Evolutionary conservation across 768 basidiomycete genomes (phyloP).

Genomic region (Leccinum subtestaceum): DNA sequence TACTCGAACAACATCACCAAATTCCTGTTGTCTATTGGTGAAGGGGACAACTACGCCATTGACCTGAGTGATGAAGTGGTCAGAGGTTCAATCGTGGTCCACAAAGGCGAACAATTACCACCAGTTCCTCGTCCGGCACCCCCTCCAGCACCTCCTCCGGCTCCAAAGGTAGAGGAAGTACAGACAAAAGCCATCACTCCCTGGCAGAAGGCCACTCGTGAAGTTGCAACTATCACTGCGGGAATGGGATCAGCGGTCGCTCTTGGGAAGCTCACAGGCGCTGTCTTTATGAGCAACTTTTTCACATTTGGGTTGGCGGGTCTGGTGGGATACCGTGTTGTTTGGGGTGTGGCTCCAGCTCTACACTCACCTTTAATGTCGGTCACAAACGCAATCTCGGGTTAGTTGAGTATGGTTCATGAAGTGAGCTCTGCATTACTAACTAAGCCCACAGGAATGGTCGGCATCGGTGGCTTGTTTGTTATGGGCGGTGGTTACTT

Average conservation of each 20-base stretch:
- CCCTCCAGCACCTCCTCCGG: conserved; percentile 54
- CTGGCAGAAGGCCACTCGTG: conserved; percentile 77
- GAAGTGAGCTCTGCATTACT: not conserved
- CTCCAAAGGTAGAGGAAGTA: conserved; percentile 45
- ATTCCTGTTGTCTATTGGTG: conserved; percentile 78
- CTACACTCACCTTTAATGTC: conserved; percentile 90
- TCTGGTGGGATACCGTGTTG: conserved; percentile 82
- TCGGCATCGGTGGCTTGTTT: conserved; percentile 82
- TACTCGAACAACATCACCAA: conserved; percentile 93
- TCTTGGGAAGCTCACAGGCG: conserved; percentile 75
- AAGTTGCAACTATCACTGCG: conserved; percentile 69
- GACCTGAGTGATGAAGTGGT: conserved; percentile 83
- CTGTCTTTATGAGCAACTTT: conserved; percentile 85
- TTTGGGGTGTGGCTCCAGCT: conserved; percentile 88
- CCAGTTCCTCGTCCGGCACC: conserved; percentile 69
- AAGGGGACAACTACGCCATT: conserved; percentile 57
- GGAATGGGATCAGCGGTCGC: conserved; percentile 74
- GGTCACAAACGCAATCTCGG: conserved; percentile 86
- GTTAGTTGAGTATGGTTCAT: conserved; percentile 36
- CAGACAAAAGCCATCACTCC: conserved; percentile 66
- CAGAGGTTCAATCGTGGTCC: conserved; percentile 73
- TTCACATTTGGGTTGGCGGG: conserved; percentile 88
- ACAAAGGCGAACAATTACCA: conserved; percentile 62
- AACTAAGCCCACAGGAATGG: conserved; percentile 48
- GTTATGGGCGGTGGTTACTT: conserved; percentile 88